These are phyloP conservation scores for Astrocystis sublimbata DNA, from an alignment of 495 filamentous ascomycete species.

Conservation along the genomic window DNA sequence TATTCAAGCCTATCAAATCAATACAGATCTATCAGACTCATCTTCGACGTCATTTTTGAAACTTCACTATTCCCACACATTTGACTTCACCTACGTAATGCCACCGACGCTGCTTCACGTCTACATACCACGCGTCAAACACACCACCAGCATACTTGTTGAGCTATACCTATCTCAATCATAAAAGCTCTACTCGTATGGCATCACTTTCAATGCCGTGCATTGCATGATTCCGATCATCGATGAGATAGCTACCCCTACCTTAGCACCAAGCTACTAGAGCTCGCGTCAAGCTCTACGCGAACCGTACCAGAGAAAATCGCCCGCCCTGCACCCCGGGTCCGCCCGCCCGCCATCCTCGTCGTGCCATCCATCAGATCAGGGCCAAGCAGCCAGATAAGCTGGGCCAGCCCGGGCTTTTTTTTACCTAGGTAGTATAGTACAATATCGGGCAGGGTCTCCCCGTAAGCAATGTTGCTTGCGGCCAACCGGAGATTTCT, in stretches of 20 bases:
- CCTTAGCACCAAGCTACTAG: neutral
- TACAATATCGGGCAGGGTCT: neutral
- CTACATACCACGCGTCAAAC: too few relatives aligned
- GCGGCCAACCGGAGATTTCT: neutral
- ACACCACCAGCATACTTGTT: neutral
- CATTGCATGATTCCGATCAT: too few relatives aligned
- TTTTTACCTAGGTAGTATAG: too few relatives aligned
- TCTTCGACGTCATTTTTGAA: neutral
- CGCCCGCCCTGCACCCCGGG: neutral
- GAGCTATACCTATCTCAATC: too few relatives aligned
- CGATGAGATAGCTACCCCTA: neutral
- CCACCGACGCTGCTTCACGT: too few relatives aligned
- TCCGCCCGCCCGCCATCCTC: neutral
- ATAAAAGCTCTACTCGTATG: too few relatives aligned
- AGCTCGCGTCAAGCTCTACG: slow-evolving; percentile 4
- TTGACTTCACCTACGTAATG: too few relatives aligned
- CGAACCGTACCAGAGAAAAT: neutral
- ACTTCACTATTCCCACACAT: too few relatives aligned
- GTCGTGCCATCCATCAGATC: too few relatives aligned
- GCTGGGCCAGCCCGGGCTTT: slow-evolving; percentile 3
- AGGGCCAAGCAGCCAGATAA: neutral
- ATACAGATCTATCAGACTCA: slow-evolving; percentile 1
- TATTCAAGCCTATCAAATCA: neutral
- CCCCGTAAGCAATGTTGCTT: slow-evolving; percentile 12
- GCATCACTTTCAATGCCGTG: too few relatives aligned